phyloP scores from a whole-genome alignment of 1,139 yeast genomes.

The Wickerhamomyces sp. region DNA sequence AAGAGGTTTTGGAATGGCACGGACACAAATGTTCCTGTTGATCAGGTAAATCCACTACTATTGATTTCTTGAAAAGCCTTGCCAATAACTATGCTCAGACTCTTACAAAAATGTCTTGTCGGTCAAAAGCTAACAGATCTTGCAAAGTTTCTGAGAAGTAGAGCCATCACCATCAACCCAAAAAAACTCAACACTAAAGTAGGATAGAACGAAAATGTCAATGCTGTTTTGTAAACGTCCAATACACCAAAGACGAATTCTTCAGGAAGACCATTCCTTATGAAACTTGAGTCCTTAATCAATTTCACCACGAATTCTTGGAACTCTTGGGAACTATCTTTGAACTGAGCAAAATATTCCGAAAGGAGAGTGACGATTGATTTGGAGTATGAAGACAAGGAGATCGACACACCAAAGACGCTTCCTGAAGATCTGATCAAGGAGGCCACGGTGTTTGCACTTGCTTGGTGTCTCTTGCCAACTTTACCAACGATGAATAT shows the following conservation, averaged over 20 bases:
- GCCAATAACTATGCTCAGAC: too few relatives aligned
- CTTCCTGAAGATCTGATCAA: slow-evolving; percentile 38
- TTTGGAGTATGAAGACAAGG: slow-evolving; percentile 30
- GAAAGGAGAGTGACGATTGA: slow-evolving; percentile 8
- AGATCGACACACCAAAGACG: slow-evolving; percentile 40
- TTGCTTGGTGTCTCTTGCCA: slow-evolving; percentile 33
- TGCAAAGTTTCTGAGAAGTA: slow-evolving; percentile 6
- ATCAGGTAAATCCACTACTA: too few relatives aligned
- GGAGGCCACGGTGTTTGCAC: slow-evolving; percentile 28
- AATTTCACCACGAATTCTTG: slow-evolving; percentile 6
- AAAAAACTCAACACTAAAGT: slow-evolving; percentile 7
- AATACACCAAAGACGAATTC: slow-evolving; percentile 10
- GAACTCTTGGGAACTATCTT: not conserved
- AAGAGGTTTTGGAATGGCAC: too few relatives aligned
- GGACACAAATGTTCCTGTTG: too few relatives aligned
- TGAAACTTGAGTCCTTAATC: slow-evolving; percentile 14
- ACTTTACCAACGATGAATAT: slow-evolving; percentile 40
- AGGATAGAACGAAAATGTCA: slow-evolving; percentile 13
- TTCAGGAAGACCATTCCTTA: slow-evolving; percentile 11
- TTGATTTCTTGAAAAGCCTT: too few relatives aligned
- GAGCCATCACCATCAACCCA: slow-evolving; percentile 11
- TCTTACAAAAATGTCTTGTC: too few relatives aligned
- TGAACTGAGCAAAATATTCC: slow-evolving; percentile 11
- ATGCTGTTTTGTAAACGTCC: slow-evolving; percentile 11
- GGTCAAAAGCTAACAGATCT: too few relatives aligned